Evolutionary conservation across 2,329 filamentous ascomycete genomes (phyloP).

Genomic region (Aureobasidium subglaciale): DNA sequence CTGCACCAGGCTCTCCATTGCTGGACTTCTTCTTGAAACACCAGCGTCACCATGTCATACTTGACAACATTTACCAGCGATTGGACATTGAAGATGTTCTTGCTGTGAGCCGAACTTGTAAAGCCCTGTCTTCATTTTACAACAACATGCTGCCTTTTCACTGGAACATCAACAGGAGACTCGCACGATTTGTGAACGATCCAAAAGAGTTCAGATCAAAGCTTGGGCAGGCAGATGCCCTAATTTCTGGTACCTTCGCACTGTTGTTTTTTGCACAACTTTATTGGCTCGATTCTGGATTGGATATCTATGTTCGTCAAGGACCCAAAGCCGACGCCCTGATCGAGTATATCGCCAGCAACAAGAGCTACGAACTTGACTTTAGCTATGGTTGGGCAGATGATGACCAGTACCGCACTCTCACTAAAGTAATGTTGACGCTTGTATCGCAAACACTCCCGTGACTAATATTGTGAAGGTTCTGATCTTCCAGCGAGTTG

Average conservation of each 20-base stretch:
- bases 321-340: conserved; percentile 4
- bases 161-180: conserved; percentile 14
- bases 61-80: not conserved
- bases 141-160: not conserved
- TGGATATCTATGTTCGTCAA: conserved; percentile 13
- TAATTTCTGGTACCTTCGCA: conserved; percentile 15
- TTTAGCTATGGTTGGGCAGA: conserved; percentile 7
- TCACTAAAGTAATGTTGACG: not conserved
- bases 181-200: conserved; percentile 10
- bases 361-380: conserved; percentile 7
- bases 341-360: conserved; percentile 4
- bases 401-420: conserved; percentile 2
- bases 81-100: not conserved
- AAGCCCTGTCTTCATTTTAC: conserved; percentile 2
- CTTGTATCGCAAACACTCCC: not conserved
- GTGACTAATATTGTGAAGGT: not conserved
- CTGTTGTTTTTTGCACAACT: conserved; percentile 13
- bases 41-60: not conserved
- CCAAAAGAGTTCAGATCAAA: conserved; percentile 2
- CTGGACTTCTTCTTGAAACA: not conserved
- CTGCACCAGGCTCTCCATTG: not conserved
- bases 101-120: conserved; percentile 9
- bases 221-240: conserved; percentile 3
- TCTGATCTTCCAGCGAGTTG: not conserved
- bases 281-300: conserved; percentile 1